Evolutionary conservation across 2,329 filamentous ascomycete species (phyloP).

Genomic region (Lachnellula suecica): DNA sequence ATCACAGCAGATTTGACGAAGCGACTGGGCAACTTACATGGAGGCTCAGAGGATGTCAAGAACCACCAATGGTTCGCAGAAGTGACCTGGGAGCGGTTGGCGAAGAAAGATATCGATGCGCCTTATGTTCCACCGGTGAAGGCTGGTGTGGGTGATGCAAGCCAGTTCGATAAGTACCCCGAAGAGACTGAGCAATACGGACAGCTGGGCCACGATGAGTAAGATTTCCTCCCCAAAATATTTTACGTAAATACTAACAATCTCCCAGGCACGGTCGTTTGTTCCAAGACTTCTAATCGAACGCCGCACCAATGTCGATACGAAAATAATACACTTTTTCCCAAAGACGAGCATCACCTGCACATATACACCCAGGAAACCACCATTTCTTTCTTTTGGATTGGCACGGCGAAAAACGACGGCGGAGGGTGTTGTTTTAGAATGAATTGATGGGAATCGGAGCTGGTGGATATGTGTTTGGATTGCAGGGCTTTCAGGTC

Average conservation of each 20-base stretch:
- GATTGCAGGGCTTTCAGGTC: background rate
- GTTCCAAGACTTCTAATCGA: constrained; percentile 4
- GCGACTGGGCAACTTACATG: constrained; percentile 89
- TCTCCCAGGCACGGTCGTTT: constrained; percentile 1
- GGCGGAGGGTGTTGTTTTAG: background rate
- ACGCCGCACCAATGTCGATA: background rate
- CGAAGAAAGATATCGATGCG: constrained; percentile 95
- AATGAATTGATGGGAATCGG: background rate
- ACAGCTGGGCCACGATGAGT: constrained; percentile 77
- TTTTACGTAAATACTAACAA: background rate
- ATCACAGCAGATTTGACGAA: constrained; percentile 96
- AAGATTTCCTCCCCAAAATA: constrained; percentile 44
- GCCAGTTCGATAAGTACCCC: constrained; percentile 96
- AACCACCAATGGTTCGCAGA: constrained; percentile 95
- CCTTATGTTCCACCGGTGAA: constrained; percentile 96
- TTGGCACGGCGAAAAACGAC: background rate
- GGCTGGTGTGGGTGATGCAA: constrained; percentile 90
- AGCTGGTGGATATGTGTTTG: constrained; percentile 1
- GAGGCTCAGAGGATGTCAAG: constrained; percentile 89
- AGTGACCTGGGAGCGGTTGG: constrained; percentile 94
- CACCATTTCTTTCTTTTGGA: background rate
- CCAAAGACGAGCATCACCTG: background rate
- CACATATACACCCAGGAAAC: constrained; percentile 2
- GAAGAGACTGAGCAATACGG: constrained; percentile 96
- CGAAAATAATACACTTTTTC: background rate